Evolutionary conservation across 108 stramenopile species (phyloP).

Genomic region (Skeletonema menzelii): DNA sequence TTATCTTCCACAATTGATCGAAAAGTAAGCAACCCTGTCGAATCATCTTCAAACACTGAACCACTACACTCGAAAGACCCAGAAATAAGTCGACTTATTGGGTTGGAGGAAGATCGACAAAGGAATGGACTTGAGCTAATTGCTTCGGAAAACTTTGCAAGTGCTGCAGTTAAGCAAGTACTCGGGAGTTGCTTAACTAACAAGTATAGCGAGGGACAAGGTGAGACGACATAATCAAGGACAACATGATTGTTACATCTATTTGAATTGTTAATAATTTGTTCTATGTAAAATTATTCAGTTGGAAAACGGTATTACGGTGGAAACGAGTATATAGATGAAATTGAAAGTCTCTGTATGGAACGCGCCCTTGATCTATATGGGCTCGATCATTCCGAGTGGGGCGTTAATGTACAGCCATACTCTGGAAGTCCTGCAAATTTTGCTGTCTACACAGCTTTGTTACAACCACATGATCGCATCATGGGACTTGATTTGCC

Average conservation of each 20-base stretch:
- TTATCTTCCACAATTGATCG: background rate
- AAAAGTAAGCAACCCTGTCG: background rate
- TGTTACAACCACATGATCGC: constrained; percentile 97
- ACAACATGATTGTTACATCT: background rate
- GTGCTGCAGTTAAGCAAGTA: constrained; percentile 91
- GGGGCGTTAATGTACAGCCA: constrained; percentile 99
- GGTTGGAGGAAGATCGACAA: constrained; percentile 88
- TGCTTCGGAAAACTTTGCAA: constrained; percentile 99
- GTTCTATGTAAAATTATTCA: background rate
- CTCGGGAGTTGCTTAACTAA: constrained; percentile 98
- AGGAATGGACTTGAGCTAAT: constrained; percentile 94
- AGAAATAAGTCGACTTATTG: constrained; percentile 73
- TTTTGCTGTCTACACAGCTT: constrained; percentile 98
- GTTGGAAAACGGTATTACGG: constrained; percentile 99
- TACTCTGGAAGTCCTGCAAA: constrained; percentile 98
- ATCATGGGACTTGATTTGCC: constrained; percentile 99
- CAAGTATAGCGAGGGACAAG: constrained; percentile 99
- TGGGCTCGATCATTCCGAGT: constrained; percentile 78
- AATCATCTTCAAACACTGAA: background rate
- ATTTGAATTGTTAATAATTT: background rate
- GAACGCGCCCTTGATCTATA: constrained; percentile 90
- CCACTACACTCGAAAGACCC: constrained; percentile 45
- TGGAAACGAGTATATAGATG: constrained; percentile 94
- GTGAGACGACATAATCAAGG: constrained; percentile 21
- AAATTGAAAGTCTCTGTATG: constrained; percentile 95